phyloP scores from a whole-genome alignment of 345 rosid species.

The Psidium friedrichsthalianum region DNA sequence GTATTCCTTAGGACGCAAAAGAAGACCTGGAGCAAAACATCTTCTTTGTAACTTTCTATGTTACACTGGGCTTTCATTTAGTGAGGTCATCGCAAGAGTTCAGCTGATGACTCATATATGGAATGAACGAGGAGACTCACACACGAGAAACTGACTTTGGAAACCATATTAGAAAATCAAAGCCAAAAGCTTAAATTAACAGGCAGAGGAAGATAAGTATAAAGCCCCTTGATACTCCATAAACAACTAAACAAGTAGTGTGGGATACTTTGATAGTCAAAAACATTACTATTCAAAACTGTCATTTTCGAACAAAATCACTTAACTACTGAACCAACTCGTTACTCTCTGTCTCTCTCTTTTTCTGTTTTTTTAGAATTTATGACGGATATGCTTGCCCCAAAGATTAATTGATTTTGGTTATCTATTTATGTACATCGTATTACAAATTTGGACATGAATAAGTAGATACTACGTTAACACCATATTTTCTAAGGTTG shows the following conservation, averaged over 20 bases:
- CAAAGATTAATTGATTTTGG: neutral
- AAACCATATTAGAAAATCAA: neutral
- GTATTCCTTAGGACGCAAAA: neutral
- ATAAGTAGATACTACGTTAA: neutral
- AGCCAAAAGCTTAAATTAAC: neutral
- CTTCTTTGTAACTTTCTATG: neutral
- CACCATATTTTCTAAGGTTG: neutral
- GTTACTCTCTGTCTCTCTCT: no score
- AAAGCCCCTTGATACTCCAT: neutral
- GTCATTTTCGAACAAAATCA: neutral
- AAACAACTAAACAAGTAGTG: neutral
- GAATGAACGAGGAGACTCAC: neutral
- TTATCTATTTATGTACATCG: neutral
- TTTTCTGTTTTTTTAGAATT: neutral
- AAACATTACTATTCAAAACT: no score
- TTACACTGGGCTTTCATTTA: no score
- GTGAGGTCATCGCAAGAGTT: neutral
- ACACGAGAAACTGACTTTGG: neutral
- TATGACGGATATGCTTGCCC: neutral
- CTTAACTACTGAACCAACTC: neutral
- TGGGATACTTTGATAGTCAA: neutral
- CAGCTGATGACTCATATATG: neutral
- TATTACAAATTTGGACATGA: neutral
- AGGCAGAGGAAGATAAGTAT: neutral
- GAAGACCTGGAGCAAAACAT: neutral